Conservation (phyloP, 2,329 filamentous ascomycete species). For the Pseudogymnoascus sp. region DNA sequence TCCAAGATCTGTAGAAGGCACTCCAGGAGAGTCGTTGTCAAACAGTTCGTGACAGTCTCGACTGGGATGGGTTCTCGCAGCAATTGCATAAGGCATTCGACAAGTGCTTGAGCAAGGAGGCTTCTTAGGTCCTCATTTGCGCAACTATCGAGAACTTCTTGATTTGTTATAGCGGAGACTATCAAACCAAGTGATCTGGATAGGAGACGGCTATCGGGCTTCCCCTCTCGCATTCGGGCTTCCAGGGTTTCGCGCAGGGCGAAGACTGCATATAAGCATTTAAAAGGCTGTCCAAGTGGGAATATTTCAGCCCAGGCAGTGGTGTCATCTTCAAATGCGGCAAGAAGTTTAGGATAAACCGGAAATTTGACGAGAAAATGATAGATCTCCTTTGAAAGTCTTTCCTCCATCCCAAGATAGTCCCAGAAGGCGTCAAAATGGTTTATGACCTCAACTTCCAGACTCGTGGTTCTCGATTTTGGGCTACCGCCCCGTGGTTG, state of each 20-base stretch:
- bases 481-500: constrained; percentile 37
- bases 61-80: constrained; percentile 32
- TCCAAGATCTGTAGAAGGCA: constrained; percentile 28
- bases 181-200: constrained; percentile 45
- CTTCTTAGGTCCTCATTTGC: constrained; percentile 39
- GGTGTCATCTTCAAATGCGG: constrained; percentile 47
- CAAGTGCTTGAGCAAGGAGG: constrained; percentile 45
- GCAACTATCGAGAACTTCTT: constrained; percentile 42
- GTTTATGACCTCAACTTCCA: constrained; percentile 73
- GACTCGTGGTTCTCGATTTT: constrained; percentile 46
- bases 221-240: constrained; percentile 14
- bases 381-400: constrained; percentile 62
- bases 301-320: constrained; percentile 58
- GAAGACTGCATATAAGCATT: constrained; percentile 65
- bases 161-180: constrained; percentile 53
- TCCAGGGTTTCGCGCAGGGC: constrained; percentile 56
- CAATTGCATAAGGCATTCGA: constrained; percentile 46
- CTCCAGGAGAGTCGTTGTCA: constrained; percentile 28
- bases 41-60: constrained; percentile 26
- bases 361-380: constrained; percentile 65
- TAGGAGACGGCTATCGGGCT: constrained; percentile 17
- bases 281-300: constrained; percentile 61
- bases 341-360: constrained; percentile 54
- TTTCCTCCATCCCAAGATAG: constrained; percentile 67
- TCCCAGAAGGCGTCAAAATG: constrained; percentile 81